Evolutionary conservation across 768 basidiomycete species (phyloP).

Genomic region (Termitomyces sp.): DNA sequence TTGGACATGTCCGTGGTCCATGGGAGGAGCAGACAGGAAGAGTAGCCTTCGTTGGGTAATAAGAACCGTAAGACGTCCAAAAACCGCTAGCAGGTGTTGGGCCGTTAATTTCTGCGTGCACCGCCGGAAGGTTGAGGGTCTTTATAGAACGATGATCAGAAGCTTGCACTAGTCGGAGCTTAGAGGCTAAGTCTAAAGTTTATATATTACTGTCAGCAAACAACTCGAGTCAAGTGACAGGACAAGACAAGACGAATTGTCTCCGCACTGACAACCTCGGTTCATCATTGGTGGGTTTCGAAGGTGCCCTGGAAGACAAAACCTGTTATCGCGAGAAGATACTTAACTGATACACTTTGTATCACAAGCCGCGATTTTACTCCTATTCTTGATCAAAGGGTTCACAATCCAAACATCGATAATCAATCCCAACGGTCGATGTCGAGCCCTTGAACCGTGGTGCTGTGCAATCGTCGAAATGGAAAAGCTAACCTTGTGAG

Average conservation of each 20-base stretch:
- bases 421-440: not conserved
- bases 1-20: constrained; percentile 7
- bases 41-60: not conserved
- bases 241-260: not conserved
- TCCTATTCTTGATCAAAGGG: not conserved
- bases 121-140: not conserved
- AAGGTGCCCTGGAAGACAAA: not conserved
- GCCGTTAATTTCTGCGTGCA: not conserved
- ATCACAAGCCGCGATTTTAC: not conserved
- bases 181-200: not conserved
- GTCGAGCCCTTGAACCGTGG: not conserved
- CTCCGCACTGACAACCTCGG: not conserved
- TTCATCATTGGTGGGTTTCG: not conserved
- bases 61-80: not conserved
- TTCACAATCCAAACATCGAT: not conserved
- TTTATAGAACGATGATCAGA: not conserved
- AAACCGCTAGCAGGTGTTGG: not conserved
- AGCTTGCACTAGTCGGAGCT: not conserved
- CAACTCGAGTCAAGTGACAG: not conserved
- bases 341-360: not conserved
- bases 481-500: not conserved
- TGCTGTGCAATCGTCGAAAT: not conserved
- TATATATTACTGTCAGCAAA: not conserved
- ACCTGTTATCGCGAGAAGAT: not conserved
- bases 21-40: not conserved